These are phyloP conservation scores for Mrakia frigida DNA, from an alignment of 768 basidiomycete genomes.

Conservation along the genomic window DNA sequence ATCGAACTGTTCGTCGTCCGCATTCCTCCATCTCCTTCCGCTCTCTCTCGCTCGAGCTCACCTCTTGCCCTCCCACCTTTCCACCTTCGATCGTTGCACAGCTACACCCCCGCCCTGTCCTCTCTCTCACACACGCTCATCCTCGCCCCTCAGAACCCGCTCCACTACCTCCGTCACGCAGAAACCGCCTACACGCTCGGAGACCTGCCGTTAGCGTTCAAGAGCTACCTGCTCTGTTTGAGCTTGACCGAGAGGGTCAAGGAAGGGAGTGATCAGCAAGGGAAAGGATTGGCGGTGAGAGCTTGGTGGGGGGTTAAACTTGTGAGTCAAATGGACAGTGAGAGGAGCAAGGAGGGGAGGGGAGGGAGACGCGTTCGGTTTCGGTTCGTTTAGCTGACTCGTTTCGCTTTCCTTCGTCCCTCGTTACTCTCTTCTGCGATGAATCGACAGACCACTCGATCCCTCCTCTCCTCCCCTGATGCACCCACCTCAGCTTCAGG, in stretches of 20 bases:
- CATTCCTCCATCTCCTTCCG: background rate
- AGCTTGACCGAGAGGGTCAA: conserved; percentile 49
- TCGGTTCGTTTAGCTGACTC: background rate
- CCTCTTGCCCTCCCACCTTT: background rate
- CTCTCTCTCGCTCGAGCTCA: background rate
- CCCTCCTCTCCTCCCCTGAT: conserved; percentile 18
- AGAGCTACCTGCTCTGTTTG: conserved; percentile 57
- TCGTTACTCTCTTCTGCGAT: too few relatives aligned
- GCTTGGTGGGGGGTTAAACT: conserved; percentile 82
- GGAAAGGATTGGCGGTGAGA: conserved; percentile 55
- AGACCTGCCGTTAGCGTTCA: conserved; percentile 69
- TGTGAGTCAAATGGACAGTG: conserved; percentile 49
- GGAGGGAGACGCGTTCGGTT: background rate
- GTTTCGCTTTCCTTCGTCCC: background rate
- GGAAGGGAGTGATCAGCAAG: conserved; percentile 63
- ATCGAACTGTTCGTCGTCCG: conserved; percentile 60
- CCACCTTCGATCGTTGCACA: conserved; percentile 40
- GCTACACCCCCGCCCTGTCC: conserved; percentile 67
- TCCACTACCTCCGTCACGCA: conserved; percentile 74
- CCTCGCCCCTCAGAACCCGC: conserved; percentile 78
- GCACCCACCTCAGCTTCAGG: conserved; percentile 14
- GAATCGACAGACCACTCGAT: conserved; percentile 7
- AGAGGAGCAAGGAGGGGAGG: too few relatives aligned
- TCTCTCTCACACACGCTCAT: conserved; percentile 74
- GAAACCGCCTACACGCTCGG: conserved; percentile 79